Base-by-base conservation (phyloP, 2,329 filamentous ascomycete species). In the Talaromyces sp. region DNA sequence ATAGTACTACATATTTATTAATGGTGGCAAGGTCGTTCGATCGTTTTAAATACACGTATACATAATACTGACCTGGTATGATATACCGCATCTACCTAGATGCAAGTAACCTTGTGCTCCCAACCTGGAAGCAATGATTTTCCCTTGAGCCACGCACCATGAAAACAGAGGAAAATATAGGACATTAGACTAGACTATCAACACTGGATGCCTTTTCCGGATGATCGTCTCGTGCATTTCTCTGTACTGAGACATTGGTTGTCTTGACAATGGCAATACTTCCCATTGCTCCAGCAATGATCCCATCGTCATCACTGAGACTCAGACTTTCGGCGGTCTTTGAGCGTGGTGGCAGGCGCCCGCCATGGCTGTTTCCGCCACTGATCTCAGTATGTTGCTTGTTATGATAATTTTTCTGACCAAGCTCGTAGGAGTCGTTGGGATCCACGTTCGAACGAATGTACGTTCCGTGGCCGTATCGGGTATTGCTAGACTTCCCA, bases 211-310 rank as follows among this genome's bases (percentile, higher is more conserved):
- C 38, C 25, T 60, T 60, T 47, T 60, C 58, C 13, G 29, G 53
- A 13, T 36, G 53, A 8, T 38, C 53, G 13, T 38, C 31, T 38
- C 53, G 31, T 56, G 31, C 22, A 38, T 56, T 19, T 36, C 43
- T 47, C 38, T 43, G 36, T n/a, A 60, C 43, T 3, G 58, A 60
- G 38, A 60, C 36, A 29, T 60, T 34, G 8, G 58, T 60, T 19
- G 58, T 60, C 38, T 60, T 60, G 58, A 60, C 58, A 22, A 60
- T 60, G 58, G 22, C 58, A 10, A 47, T 47, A 15, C 58, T 56
- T 36, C 53, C 53, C 53, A 56, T 56, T 56, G 53, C 53, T 11
- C 53, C 53, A 1, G 53, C 58, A 43, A 60, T 60, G 15, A 60
- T 47, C 5, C 58, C 58, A 15, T 60, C 58, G 7, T 60, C 58